A percentile compares a stretch with the other conserved stretches of the same genome.
Evolutionary conservation across 2,329 filamentous ascomycete species (phyloP).

Genomic region (Lachnellula subtilissima): DNA sequence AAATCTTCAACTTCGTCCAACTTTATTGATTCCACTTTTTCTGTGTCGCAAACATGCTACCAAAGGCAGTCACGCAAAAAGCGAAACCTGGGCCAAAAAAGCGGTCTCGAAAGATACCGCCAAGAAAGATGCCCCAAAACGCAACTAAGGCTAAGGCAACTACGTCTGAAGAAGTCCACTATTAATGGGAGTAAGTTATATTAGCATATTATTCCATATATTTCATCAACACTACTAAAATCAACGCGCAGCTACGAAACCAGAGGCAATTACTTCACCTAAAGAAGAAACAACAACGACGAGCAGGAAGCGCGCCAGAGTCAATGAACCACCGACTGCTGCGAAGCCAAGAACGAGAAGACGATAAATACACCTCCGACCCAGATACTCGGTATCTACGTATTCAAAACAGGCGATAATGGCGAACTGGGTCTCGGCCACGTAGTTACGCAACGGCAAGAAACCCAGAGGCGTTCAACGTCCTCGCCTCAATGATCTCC

Average conservation of each 20-base stretch:
- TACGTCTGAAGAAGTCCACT: neutral
- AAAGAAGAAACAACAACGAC: neutral
- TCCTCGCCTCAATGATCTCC: slow-evolving; percentile 61
- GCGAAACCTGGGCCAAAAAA: neutral
- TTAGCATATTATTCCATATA: neutral
- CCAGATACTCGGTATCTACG: slow-evolving; percentile 64
- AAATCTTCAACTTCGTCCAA: neutral
- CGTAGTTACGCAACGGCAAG: slow-evolving; percentile 53
- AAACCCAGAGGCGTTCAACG: slow-evolving; percentile 66
- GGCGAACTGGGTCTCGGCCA: slow-evolving; percentile 76
- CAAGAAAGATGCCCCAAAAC: neutral
- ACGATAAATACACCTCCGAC: slow-evolving; percentile 61
- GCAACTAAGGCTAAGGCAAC: neutral
- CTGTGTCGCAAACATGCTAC: neutral
- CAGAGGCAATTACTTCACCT: neutral
- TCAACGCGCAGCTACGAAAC: neutral
- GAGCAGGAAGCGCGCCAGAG: neutral
- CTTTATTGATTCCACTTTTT: neutral
- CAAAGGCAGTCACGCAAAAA: neutral
- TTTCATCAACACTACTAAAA: neutral
- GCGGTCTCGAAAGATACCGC: neutral
- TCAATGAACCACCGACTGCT: neutral
- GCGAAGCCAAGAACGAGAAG: slow-evolving; percentile 16
- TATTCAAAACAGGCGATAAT: slow-evolving; percentile 72
- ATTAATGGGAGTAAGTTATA: neutral